These are phyloP conservation scores for Coemansia sp. DNA, from an alignment of 192 early-diverging fungal genomes.

Conservation along the genomic window DNA sequence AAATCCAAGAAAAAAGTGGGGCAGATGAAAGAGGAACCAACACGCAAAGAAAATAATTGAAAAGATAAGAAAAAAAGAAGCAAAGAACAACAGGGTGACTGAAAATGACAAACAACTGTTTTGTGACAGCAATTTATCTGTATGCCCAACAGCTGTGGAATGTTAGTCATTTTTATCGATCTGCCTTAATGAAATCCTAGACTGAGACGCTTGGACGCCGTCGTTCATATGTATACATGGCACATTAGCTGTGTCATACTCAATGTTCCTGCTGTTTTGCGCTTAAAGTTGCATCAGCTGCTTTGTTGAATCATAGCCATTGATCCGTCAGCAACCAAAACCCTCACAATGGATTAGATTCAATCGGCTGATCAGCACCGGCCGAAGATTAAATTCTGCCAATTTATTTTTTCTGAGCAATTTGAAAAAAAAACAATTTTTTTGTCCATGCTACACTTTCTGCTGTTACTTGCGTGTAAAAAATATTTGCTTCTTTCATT, in stretches of 20 bases:
- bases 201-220: too few species aligned
- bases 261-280: too few species aligned
- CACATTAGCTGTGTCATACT: too few species aligned
- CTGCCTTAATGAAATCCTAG: too few species aligned
- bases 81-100: neutral
- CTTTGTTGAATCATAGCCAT: too few species aligned
- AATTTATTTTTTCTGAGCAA: slow-evolving; percentile 19
- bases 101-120: too few species aligned
- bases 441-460: neutral
- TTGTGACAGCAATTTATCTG: too few species aligned
- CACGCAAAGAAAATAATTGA: neutral
- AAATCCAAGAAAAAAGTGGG: neutral
- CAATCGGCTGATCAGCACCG: neutral
- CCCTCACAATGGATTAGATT: neutral
- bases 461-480: neutral
- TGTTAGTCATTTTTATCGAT: too few species aligned
- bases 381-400: neutral
- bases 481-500: neutral
- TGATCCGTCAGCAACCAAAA: too few species aligned
- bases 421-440: slow-evolving; percentile 1
- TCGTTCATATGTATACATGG: too few species aligned
- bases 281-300: too few species aligned
- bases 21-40: neutral
- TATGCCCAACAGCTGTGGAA: too few species aligned
- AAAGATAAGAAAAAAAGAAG: slow-evolving; percentile 14